Percentiles rank a stretch among this genome's conserved stretches.
These are phyloP conservation scores for Candida qinlingensis DNA, from an alignment of 805 yeast genomes.

Conservation along the genomic window DNA sequence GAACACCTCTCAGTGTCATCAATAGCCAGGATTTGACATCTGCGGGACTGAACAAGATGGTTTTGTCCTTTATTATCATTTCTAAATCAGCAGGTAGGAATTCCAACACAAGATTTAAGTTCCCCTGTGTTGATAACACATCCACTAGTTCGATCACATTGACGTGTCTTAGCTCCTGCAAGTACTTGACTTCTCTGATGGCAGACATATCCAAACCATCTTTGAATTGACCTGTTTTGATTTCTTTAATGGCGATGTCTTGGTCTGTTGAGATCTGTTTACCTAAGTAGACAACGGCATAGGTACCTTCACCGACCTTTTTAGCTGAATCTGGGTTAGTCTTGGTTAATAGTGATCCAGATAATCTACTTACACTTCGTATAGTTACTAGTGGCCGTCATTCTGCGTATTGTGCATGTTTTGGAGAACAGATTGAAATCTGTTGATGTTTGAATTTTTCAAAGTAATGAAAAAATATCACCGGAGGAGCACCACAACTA, in stretches of 20 bases:
- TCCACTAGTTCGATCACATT: slow-evolving; percentile 87
- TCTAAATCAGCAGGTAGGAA: slow-evolving; percentile 91
- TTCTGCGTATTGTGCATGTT: too few species aligned
- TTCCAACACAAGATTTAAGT: slow-evolving; percentile 83
- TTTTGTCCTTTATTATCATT: slow-evolving; percentile 75
- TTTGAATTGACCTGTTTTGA: slow-evolving; percentile 88
- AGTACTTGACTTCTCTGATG: slow-evolving; percentile 82
- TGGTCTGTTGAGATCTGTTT: slow-evolving; percentile 49
- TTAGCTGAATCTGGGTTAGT: slow-evolving; percentile 39
- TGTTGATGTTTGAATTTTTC: not conserved
- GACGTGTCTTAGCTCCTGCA: slow-evolving; percentile 72
- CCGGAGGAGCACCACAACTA: too few species aligned
- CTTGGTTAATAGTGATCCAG: not conserved
- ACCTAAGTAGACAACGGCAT: slow-evolving; percentile 93
- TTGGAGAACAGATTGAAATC: too few species aligned
- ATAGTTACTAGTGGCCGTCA: slow-evolving; percentile 1
- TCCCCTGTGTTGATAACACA: slow-evolving; percentile 64
- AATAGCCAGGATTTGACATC: slow-evolving; percentile 91
- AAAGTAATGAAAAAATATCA: too few species aligned
- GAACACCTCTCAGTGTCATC: slow-evolving; percentile 91
- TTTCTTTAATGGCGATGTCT: slow-evolving; percentile 87
- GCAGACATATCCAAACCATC: slow-evolving; percentile 99
- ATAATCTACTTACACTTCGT: not conserved
- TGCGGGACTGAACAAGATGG: slow-evolving; percentile 71
- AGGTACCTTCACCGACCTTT: slow-evolving; percentile 98